phyloP scores from a whole-genome alignment of 2,329 filamentous ascomycete genomes.

The Metarhizium anisopliae region DNA sequence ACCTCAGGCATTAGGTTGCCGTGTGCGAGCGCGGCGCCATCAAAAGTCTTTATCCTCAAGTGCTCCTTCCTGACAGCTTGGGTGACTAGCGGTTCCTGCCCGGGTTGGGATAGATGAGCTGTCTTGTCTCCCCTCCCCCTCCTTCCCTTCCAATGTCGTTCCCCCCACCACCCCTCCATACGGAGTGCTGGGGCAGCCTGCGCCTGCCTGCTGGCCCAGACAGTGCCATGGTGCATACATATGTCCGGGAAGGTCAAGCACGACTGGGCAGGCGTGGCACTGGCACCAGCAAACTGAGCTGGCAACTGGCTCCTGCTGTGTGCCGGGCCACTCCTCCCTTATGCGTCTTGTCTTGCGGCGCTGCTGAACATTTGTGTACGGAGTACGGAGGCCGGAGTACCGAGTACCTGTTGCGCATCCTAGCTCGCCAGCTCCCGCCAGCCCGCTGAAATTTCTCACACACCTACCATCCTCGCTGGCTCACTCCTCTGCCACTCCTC shows the following conservation, averaged over 20 bases:
- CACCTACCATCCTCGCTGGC: constrained; percentile 14
- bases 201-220: neutral
- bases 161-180: neutral
- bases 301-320: neutral
- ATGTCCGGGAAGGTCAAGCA: neutral
- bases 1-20: neutral
- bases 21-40: too few species aligned
- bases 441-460: constrained; percentile 4
- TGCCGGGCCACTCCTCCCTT: neutral
- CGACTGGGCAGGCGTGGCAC: neutral
- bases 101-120: too few species aligned
- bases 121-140: neutral
- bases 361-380: neutral
- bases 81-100: neutral
- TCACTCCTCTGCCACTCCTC: constrained; percentile 15
- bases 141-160: neutral
- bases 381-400: too few species aligned
- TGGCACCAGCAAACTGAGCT: neutral
- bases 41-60: too few species aligned
- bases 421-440: neutral
- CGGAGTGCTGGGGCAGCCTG: neutral
- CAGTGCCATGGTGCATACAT: neutral
- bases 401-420: neutral
- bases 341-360: neutral
- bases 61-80: neutral